Evolutionary conservation across 2,329 filamentous ascomycete genomes (phyloP).

Genomic region (Aspergillus uvarum): DNA sequence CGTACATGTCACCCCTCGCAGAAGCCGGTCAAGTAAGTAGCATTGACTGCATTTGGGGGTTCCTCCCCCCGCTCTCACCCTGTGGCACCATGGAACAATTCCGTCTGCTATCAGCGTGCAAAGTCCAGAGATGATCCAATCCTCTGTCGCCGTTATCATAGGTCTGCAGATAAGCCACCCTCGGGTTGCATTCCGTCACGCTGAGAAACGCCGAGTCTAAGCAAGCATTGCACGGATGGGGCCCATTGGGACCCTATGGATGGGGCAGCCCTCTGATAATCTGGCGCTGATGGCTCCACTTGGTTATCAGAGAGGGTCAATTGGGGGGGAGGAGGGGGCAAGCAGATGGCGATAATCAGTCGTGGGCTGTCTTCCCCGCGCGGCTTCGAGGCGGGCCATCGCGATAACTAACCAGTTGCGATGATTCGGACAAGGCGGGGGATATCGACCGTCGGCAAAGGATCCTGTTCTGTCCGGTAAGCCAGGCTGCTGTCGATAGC

Average conservation of each 20-base stretch:
- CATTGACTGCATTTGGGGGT: neutral
- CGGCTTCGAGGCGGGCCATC: neutral
- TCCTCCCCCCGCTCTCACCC: neutral
- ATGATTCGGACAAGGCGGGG: neutral
- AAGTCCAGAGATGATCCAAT: neutral
- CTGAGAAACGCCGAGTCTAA: neutral
- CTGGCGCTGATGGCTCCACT: conserved; percentile 3
- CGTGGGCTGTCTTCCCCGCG: conserved; percentile 1
- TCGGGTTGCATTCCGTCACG: neutral
- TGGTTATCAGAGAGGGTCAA: conserved; percentile 1
- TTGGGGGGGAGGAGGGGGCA: too few species aligned
- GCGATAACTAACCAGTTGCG: neutral
- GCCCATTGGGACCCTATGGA: neutral
- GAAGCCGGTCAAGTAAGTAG: neutral
- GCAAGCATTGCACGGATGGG: neutral
- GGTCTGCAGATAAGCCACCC: neutral
- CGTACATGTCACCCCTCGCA: neutral
- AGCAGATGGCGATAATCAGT: neutral
- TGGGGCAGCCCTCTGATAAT: neutral
- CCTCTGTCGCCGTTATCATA: neutral
- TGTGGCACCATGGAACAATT: neutral
- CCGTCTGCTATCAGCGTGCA: neutral
- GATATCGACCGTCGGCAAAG: neutral
- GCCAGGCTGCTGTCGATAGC: neutral
- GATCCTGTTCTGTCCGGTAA: neutral